These are phyloP conservation scores for Neocucurbitaria cava DNA, from an alignment of 2,329 filamentous ascomycete species.

Conservation along the genomic window DNA sequence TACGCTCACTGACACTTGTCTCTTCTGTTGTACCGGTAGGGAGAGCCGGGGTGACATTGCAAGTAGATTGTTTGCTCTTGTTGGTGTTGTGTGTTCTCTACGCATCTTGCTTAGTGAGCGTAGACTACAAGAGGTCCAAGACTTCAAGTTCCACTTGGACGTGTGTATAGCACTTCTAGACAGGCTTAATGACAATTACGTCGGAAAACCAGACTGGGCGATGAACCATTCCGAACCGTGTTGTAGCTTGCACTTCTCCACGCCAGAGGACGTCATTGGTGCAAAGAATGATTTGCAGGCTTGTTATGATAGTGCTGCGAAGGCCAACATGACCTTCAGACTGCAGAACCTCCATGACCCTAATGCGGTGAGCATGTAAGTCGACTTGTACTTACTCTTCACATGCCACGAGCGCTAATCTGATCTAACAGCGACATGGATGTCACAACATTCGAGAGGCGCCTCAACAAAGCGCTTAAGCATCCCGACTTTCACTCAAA, in stretches of 20 bases:
- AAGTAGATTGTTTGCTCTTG: not conserved
- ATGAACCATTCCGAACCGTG: not conserved
- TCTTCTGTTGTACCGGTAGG: not conserved
- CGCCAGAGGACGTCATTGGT: not conserved
- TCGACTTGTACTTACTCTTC: not conserved
- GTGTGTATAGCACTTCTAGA: not conserved
- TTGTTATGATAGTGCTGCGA: not conserved
- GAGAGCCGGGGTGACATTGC: not conserved
- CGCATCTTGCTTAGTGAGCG: not conserved
- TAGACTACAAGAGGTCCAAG: not conserved
- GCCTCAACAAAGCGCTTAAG: not conserved
- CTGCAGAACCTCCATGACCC: not conserved
- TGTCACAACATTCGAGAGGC: not conserved
- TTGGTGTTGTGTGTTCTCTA: not conserved
- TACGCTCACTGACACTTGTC: slow-evolving; percentile 11
- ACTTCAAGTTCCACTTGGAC: not conserved
- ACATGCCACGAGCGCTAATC: not conserved
- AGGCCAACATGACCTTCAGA: not conserved
- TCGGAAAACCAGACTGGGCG: not conserved
- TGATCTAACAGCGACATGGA: not conserved
- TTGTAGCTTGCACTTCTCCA: not conserved
- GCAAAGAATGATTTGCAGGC: not conserved
- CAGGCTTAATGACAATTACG: not conserved
- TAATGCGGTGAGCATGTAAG: not conserved
- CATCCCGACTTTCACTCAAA: not conserved